These are phyloP conservation scores for Rhinocladiella similis DNA, from an alignment of 2,329 filamentous ascomycete genomes.

Conservation along the genomic window DNA sequence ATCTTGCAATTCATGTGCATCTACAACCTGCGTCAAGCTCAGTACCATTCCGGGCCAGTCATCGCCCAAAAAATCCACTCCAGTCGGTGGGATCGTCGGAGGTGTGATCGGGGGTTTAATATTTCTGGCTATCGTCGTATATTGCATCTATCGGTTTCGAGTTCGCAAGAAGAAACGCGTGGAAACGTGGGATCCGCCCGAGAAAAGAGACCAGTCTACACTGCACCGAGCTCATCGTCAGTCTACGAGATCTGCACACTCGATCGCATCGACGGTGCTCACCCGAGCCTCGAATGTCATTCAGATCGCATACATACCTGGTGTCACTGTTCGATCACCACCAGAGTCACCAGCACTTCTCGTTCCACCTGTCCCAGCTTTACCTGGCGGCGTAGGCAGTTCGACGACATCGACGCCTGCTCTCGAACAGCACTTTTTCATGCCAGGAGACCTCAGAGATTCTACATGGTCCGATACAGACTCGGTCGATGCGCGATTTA, in stretches of 20 bases:
- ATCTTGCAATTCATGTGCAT: constrained; percentile 62
- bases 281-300: constrained; percentile 98
- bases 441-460: constrained; percentile 84
- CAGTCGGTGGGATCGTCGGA: constrained; percentile 80
- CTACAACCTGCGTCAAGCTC: constrained; percentile 55
- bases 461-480: constrained; percentile 71
- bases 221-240: constrained; percentile 63
- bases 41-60: constrained; percentile 38
- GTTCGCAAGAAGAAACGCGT: constrained; percentile 68
- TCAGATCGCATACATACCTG: constrained; percentile 97
- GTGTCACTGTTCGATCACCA: constrained; percentile 87
- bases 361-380: constrained; percentile 89
- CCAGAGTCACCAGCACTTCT: constrained; percentile 78
- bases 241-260: constrained; percentile 78
- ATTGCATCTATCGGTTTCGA: constrained; percentile 83
- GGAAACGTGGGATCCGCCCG: constrained; percentile 56
- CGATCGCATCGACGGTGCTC: constrained; percentile 91
- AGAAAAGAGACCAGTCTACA: constrained; percentile 58
- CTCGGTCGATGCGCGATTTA: constrained; percentile 45
- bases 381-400: constrained; percentile 63
- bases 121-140: constrained; percentile 72
- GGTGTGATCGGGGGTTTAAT: constrained; percentile 83
- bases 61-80: constrained; percentile 32
- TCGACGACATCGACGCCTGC: constrained; percentile 60
- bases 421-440: constrained; percentile 77